A percentile compares a stretch with the other conserved stretches of the same genome.
These are phyloP conservation scores for Rhododendron simsii DNA, from an alignment of 148 eudicot genomes.

Conservation along the genomic window DNA sequence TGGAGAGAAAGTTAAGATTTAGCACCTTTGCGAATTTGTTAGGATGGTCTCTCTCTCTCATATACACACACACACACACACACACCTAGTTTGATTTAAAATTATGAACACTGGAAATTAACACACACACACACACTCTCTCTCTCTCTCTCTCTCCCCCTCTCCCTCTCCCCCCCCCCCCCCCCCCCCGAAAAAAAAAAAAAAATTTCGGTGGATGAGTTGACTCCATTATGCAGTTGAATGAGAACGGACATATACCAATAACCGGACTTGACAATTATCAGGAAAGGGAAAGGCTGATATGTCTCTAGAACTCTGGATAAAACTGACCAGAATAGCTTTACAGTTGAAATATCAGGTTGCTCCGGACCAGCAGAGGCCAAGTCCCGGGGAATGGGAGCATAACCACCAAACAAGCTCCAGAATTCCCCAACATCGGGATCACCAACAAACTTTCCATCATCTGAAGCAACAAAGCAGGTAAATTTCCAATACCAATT, in stretches of 20 bases:
- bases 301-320: not conserved
- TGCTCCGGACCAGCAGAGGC: constrained; percentile 29
- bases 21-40: not conserved
- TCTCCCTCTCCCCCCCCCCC: too few species aligned
- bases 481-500: constrained; percentile 3
- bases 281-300: not conserved
- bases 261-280: not conserved
- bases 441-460: constrained; percentile 73
- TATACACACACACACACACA: too few species aligned
- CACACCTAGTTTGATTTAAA: too few species aligned
- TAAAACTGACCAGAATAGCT: constrained; percentile 40
- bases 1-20: not conserved
- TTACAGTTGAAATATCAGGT: constrained; percentile 12
- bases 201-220: not conserved
- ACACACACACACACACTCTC: too few species aligned
- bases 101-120: too few species aligned
- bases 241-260: not conserved
- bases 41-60: not conserved
- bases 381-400: constrained; percentile 63
- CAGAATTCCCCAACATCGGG: constrained; percentile 80
- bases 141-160: too few species aligned
- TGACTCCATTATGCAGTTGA: not conserved
- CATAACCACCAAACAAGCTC: constrained; percentile 82
- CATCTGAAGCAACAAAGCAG: constrained; percentile 42
- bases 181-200: too few species aligned